A percentile compares a stretch with the other conserved stretches of the same genome.
Evolutionary conservation across 108 stramenopile genomes (phyloP).

Genomic region (Pseudonitzschia multiseries): DNA sequence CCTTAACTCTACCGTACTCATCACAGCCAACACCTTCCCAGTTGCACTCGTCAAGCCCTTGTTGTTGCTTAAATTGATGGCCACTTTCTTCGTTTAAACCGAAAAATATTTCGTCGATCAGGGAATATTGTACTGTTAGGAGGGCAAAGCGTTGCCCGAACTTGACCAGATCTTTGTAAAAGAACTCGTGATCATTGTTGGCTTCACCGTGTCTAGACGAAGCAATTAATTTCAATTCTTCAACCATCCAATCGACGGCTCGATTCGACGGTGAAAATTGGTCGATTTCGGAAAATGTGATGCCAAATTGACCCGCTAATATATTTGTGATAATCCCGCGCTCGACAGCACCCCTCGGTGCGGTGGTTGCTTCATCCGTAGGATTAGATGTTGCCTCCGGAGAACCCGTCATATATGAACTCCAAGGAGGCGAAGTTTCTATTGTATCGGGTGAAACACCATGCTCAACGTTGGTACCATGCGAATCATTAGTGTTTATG

Average conservation of each 20-base stretch:
- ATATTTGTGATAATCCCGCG: background rate
- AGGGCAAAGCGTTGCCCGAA: slow-evolving; percentile 10
- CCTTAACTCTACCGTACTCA: slow-evolving; percentile 34
- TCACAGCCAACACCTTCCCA: slow-evolving; percentile 58
- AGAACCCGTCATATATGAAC: background rate
- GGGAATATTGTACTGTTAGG: background rate
- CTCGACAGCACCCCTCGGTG: background rate
- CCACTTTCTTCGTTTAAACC: background rate
- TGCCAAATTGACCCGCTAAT: background rate
- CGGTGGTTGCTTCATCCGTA: background rate
- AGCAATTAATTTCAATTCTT: slow-evolving; percentile 10
- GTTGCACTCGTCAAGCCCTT: slow-evolving; percentile 34
- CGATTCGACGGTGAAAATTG: slow-evolving; percentile 9
- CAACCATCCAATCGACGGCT: slow-evolving; percentile 14
- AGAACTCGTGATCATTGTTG: background rate
- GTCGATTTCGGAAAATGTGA: slow-evolving; percentile 11
- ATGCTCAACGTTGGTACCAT: background rate
- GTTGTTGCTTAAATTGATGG: background rate
- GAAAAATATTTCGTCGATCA: background rate
- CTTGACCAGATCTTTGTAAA: slow-evolving; percentile 2
- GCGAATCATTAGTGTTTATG: background rate
- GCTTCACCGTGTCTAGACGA: background rate
- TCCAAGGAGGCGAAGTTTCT: background rate
- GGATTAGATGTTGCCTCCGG: background rate
- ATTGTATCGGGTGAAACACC: background rate